These are phyloP conservation scores for Aschersonia sp. DNA, from an alignment of 2,329 filamentous ascomycete species.

Conservation along the genomic window DNA sequence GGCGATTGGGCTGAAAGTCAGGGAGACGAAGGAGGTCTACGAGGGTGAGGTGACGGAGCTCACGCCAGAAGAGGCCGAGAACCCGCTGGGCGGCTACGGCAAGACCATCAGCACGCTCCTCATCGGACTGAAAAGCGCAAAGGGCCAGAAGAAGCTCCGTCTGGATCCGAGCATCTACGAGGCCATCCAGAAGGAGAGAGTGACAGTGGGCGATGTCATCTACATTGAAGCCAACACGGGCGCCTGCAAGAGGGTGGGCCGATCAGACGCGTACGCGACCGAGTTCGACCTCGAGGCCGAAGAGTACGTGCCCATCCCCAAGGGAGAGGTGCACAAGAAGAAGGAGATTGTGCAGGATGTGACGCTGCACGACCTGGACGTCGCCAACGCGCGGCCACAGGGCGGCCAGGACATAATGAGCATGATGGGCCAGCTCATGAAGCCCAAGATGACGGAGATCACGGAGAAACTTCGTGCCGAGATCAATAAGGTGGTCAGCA, in stretches of 20 bases:
- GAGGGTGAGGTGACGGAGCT: slow-evolving; percentile 97
- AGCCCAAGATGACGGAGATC: slow-evolving; percentile 98
- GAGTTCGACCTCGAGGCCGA: slow-evolving; percentile 98
- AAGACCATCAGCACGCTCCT: slow-evolving; percentile 93
- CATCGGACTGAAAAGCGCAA: slow-evolving; percentile 87
- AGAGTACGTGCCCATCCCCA: slow-evolving; percentile 96
- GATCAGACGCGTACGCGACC: slow-evolving; percentile 92
- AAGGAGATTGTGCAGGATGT: slow-evolving; percentile 99
- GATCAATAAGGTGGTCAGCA: slow-evolving; percentile 98
- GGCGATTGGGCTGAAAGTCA: slow-evolving; percentile 90
- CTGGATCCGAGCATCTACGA: slow-evolving; percentile 98
- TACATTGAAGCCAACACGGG: slow-evolving; percentile 99
- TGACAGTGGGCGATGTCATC: slow-evolving; percentile 91
- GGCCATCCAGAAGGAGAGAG: slow-evolving; percentile 95
- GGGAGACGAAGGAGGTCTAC: slow-evolving; percentile 98
- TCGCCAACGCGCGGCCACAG: slow-evolving; percentile 88
- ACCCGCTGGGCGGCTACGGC: slow-evolving; percentile 89
- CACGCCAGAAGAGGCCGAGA: slow-evolving; percentile 94
- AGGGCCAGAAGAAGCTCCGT: slow-evolving; percentile 93
- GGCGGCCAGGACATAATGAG: slow-evolving; percentile 99
- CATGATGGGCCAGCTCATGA: slow-evolving; percentile 99
- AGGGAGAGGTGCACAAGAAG: slow-evolving; percentile 99
- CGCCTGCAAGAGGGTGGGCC: slow-evolving; percentile 89
- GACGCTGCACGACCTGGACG: slow-evolving; percentile 88
- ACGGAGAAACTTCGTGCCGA: slow-evolving; percentile 91